Conservation (phyloP, 441 rosid species). For the Raphanus hybrid region DNA sequence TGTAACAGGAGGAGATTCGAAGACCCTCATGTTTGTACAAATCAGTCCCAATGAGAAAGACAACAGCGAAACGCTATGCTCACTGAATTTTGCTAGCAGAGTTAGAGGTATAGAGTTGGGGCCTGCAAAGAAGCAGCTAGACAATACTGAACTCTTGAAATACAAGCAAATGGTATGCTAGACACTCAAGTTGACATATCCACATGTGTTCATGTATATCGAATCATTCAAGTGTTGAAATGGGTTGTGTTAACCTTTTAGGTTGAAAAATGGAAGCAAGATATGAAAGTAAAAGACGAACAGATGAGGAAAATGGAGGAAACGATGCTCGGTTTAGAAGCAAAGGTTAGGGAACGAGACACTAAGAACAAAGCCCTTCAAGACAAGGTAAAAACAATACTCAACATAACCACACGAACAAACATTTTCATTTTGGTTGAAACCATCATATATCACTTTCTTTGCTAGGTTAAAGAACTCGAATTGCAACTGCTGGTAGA, state of each 20-base stretch:
- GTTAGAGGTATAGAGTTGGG: slow-evolving; percentile 96
- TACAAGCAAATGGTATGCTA: slow-evolving; percentile 79
- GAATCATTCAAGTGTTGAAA: neutral
- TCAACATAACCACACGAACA: slow-evolving; percentile 3
- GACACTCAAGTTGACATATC: slow-evolving; percentile 8
- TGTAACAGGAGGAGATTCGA: slow-evolving; percentile 88
- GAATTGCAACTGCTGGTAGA: slow-evolving; percentile 90
- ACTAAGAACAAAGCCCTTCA: slow-evolving; percentile 73
- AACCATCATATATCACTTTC: slow-evolving; percentile 18
- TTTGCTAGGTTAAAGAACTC: slow-evolving; percentile 77
- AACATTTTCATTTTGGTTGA: neutral
- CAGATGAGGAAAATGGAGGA: slow-evolving; percentile 93
- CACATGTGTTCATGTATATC: neutral
- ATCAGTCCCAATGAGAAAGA: slow-evolving; percentile 93
- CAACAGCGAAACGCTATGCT: slow-evolving; percentile 83
- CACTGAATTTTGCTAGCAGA: slow-evolving; percentile 94
- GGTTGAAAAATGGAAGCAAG: slow-evolving; percentile 90
- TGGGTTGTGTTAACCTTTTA: slow-evolving; percentile 23
- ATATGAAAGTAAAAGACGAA: slow-evolving; percentile 81
- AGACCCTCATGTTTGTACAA: slow-evolving; percentile 96
- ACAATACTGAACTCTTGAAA: slow-evolving; percentile 72
- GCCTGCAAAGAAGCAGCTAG: slow-evolving; percentile 83
- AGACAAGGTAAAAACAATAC: slow-evolving; percentile 65
- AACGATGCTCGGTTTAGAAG: slow-evolving; percentile 63
- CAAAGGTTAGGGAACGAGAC: slow-evolving; percentile 84